Conservation (phyloP, 176 grass and related monocot genomes). For the Ensete glaucum region DNA sequence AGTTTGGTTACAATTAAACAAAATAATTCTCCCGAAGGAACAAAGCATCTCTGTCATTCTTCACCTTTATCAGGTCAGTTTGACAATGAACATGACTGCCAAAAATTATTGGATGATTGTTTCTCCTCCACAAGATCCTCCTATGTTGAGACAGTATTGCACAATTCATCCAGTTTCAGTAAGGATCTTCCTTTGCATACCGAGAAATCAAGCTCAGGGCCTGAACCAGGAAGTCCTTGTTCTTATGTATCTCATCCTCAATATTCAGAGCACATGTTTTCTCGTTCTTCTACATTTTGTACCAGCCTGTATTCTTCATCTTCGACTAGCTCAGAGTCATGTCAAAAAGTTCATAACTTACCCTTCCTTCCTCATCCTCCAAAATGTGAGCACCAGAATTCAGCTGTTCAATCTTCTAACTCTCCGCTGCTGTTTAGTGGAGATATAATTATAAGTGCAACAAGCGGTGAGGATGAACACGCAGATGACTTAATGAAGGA, state of each 20-base stretch:
- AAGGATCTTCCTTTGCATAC: conserved; percentile 28
- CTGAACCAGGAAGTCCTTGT: conserved; percentile 41
- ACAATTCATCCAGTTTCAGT: conserved; percentile 19
- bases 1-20: conserved; percentile 39
- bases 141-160: conserved; percentile 26
- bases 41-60: conserved; percentile 28
- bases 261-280: conserved; percentile 26
- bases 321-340: conserved; percentile 26
- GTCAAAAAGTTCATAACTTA: conserved; percentile 29
- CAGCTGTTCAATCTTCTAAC: conserved; percentile 23
- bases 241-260: conserved; percentile 29
- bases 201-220: conserved; percentile 36
- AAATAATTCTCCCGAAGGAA: conserved; percentile 28
- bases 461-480: conserved; percentile 31
- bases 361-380: conserved; percentile 77
- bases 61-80: conserved; percentile 30
- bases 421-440: conserved; percentile 29
- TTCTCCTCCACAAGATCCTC: conserved; percentile 47
- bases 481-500: conserved; percentile 37
- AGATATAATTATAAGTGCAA: conserved; percentile 22
- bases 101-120: conserved; percentile 8
- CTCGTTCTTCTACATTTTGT: conserved; percentile 64
- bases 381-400: conserved; percentile 51
- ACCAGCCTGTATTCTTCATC: conserved; percentile 47
- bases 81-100: conserved; percentile 19